These are phyloP conservation scores for Malus hybrid DNA, from an alignment of 331 rosid species.

Conservation along the genomic window DNA sequence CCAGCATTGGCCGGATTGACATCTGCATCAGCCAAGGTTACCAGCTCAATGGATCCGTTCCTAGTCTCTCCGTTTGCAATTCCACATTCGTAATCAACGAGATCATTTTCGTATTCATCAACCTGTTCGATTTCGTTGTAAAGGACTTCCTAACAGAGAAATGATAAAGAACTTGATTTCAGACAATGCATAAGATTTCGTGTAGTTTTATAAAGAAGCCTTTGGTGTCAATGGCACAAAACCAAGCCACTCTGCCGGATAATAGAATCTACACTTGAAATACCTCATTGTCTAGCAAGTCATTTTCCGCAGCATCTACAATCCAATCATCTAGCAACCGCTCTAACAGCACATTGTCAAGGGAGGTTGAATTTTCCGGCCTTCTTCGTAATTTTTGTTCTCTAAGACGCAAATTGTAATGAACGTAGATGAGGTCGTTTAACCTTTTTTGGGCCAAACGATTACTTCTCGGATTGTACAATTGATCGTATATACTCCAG, in stretches of 20 bases:
- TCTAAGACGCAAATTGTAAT: constrained; percentile 83
- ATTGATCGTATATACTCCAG: constrained; percentile 69
- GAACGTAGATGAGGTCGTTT: constrained; percentile 62
- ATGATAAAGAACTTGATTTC: neutral
- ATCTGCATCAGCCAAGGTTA: constrained; percentile 38
- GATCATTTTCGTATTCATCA: constrained; percentile 56
- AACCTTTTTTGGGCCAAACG: constrained; percentile 63
- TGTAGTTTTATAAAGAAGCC: neutral
- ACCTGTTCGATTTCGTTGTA: constrained; percentile 49
- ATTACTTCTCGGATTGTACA: constrained; percentile 47
- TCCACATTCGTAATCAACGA: constrained; percentile 61
- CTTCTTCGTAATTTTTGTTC: constrained; percentile 72
- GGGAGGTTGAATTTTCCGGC: constrained; percentile 39
- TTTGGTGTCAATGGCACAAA: neutral
- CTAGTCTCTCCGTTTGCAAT: constrained; percentile 22
- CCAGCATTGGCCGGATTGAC: constrained; percentile 37
- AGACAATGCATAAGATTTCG: neutral
- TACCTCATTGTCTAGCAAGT: constrained; percentile 63
- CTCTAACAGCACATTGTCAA: constrained; percentile 42
- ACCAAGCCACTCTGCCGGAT: neutral
- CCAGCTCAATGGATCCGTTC: constrained; percentile 50
- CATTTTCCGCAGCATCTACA: constrained; percentile 42
- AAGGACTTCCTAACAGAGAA: constrained; percentile 40
- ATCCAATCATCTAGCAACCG: constrained; percentile 72
- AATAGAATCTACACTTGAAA: neutral